Evolutionary conservation across 441 rosid genomes (phyloP), one percentile per base, ranked within the genome.

Genomic region (Croton laevigatus): DNA sequence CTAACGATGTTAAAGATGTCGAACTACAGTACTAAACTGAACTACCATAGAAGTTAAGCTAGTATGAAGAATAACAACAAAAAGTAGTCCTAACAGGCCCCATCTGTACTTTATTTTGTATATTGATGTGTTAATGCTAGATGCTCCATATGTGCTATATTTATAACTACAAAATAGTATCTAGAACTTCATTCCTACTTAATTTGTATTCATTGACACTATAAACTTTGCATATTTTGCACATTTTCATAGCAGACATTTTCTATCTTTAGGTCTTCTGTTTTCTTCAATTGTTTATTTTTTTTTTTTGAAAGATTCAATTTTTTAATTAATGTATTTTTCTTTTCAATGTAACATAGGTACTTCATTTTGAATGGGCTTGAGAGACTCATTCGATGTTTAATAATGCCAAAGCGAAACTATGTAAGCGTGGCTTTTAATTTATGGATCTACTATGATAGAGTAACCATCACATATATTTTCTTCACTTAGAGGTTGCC

Each of bases 321-420:
- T 14, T 6, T n/a, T 40, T 53, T 19, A 53, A 19, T 6, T 53
- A 23, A n/a, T 19, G 11, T 53, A 17, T 67, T n/a, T 57, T 58
- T 61, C 63, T 45, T 34, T 68, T 75, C 73, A 8, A 53, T 78
- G 69, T 62, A 66, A 65, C 81, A 75, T 71, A 95, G 99, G 59
- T 95, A 89, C 80, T 91, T 93, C 81, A 76, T 95, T 65, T 78
- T 95, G 82, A 91, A 93, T 73, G 99, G 99, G 75, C 90, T 95
- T 19, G 99, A 95, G 85, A 88, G 97, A 77, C 97, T 95, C 73
- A 91, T 85, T 71, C 94, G 98, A 64, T 79, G 83, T 75, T 78
- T 93, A 69, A 91, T 95, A 79, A 76, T 92, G 82, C 96, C 94
- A 12, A 95, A 95, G 80, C 80, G 89, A 65, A 95, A 95, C 82